Evolutionary conservation across 305 asterid genomes (phyloP).

Genomic region (Solanum aculeatissimum): DNA sequence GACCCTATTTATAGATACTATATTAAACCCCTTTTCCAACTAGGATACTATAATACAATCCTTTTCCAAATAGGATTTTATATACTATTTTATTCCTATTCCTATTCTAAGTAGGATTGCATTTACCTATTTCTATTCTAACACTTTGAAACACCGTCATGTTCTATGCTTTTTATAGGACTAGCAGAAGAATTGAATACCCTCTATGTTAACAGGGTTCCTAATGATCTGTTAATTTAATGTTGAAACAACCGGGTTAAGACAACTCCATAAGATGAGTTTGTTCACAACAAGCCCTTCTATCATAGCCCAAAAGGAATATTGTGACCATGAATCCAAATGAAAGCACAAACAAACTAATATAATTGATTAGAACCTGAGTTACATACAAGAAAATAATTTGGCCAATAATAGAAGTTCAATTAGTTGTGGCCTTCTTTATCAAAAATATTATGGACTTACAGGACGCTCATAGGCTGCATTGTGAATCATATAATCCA

Average conservation of each 20-base stretch:
- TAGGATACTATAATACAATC: too few species aligned
- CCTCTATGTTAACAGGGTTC: neutral
- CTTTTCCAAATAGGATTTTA: too few species aligned
- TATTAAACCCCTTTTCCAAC: too few species aligned
- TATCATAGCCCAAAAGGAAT: neutral
- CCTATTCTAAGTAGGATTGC: too few species aligned
- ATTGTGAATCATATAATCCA: constrained; percentile 89
- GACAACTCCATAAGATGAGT: neutral
- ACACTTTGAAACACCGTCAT: neutral
- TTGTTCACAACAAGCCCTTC: neutral
- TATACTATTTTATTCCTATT: too few species aligned
- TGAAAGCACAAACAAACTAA: neutral
- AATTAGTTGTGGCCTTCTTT: neutral
- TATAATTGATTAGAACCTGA: neutral
- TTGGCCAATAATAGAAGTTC: neutral
- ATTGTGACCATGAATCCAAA: neutral
- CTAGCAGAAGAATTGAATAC: neutral
- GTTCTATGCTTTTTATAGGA: neutral
- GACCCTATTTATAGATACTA: too few species aligned
- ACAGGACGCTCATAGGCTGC: constrained; percentile 98
- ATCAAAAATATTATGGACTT: constrained; percentile 17
- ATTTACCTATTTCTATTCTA: too few species aligned
- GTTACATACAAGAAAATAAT: neutral
- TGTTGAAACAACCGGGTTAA: neutral
- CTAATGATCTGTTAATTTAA: neutral